These are phyloP conservation scores for Juglanconis juglandina DNA, from an alignment of 2,329 filamentous ascomycete genomes.

Conservation along the genomic window DNA sequence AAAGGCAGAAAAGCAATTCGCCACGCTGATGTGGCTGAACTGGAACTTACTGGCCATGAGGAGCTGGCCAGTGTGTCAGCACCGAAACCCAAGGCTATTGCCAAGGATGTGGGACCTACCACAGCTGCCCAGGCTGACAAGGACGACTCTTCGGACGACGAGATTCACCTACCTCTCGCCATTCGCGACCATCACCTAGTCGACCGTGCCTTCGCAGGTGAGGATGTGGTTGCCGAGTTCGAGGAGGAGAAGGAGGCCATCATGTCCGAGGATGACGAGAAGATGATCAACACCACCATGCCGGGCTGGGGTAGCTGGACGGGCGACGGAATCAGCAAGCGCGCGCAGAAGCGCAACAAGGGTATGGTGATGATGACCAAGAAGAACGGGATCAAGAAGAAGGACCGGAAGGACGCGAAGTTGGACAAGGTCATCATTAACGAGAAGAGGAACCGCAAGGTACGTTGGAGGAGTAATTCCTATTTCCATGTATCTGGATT, in stretches of 20 bases:
- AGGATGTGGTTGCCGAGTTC: constrained; percentile 80
- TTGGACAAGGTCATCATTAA: constrained; percentile 85
- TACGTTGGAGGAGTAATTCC: constrained; percentile 32
- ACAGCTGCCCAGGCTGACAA: constrained; percentile 20
- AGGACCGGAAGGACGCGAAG: constrained; percentile 77
- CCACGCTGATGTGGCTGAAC: constrained; percentile 31
- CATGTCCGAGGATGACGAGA: constrained; percentile 74
- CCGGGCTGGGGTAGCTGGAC: constrained; percentile 94
- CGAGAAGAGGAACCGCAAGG: constrained; percentile 87
- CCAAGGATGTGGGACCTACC: constrained; percentile 18
- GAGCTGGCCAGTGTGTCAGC: constrained; percentile 19
- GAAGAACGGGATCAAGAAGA: constrained; percentile 66
- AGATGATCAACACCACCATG: constrained; percentile 77
- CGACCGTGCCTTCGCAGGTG: constrained; percentile 79
- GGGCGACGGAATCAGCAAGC: constrained; percentile 74
- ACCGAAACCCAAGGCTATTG: constrained; percentile 17
- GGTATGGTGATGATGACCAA: constrained; percentile 62
- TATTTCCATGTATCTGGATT: no score
- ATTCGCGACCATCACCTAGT: constrained; percentile 66
- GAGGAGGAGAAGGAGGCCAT: constrained; percentile 71
- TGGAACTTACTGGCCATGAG: constrained; percentile 38
- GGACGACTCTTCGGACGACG: constrained; percentile 41
- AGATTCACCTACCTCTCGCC: constrained; percentile 52
- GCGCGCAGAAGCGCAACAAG: constrained; percentile 61
- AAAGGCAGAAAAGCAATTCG: constrained; percentile 25